Evolutionary conservation across 208 protist genomes (phyloP), one percentile per base, ranked within the genome.

Genomic region (Wallacemonas rigidus): DNA sequence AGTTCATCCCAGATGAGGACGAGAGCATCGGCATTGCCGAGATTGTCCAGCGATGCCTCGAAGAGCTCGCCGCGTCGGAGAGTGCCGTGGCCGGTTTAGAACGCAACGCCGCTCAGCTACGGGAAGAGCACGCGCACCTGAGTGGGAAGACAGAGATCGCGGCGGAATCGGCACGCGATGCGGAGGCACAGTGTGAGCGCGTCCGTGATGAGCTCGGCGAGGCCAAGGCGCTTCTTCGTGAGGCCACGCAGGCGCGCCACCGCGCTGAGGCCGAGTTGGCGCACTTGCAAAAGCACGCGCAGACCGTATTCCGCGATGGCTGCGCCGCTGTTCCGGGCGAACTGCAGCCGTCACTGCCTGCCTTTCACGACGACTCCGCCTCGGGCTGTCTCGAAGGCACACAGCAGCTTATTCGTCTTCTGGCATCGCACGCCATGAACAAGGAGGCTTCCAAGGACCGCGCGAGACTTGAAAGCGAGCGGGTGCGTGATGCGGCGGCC

Each of bases 361-460:
- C 50, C 9, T 72, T 84, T 47, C 69, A 61, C 26, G 79, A 84
- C 50, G 75, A 48, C 14, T 81, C 74, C 50, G 45, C 71, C 4
- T 56, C 48, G 7, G 81, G 78, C 48, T 76, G 75, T 14, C 60
- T 89, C 17, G 71, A 86, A 35, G 84, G 81, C 35, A 74, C 84
- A 3, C 58, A 72, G 40, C 76, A 71, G 39, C 58, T 89, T 38
- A 63, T 73, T 41, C 43, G 57, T 5, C 61, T 63, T 6, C 60
- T 65, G n/a, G 60, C 8, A 40, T 74, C 26, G 75, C 76, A n/a
- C 55, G 60, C 17, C 68, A 79, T 56, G 35, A n/a, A 45, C 72
- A 79, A 14, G 71, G 69, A 48, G 69, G 61, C 60, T 51, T 72
- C 56, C n/a, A 62, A 45, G 2, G 60, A 44, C 8, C 60, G 60